These are phyloP conservation scores for Cryptosporidium felis DNA, from an alignment of 169 alveolate genomes.

Conservation along the genomic window DNA sequence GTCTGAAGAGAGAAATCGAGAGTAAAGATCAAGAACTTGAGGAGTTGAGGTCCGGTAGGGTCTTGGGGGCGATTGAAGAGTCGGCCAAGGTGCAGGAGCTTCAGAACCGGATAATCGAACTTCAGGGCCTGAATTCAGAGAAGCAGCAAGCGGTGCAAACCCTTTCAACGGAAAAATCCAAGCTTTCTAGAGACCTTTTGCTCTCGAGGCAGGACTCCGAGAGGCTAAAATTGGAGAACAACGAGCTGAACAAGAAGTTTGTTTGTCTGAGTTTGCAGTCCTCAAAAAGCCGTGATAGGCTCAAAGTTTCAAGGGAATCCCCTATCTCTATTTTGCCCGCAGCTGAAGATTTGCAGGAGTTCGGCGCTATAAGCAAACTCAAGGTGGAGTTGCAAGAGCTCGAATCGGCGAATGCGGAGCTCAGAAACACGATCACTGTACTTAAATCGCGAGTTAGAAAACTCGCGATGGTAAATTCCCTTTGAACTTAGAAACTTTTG, in stretches of 20 bases:
- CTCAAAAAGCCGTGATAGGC: too few species aligned
- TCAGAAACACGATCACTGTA: not conserved
- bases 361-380: too few species aligned
- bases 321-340: too few species aligned
- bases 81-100: not conserved
- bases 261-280: not conserved
- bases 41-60: not conserved
- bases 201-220: constrained; percentile 1
- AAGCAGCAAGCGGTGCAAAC: constrained; percentile 42
- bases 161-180: constrained; percentile 42
- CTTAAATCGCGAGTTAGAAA: constrained; percentile 40
- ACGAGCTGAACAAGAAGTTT: constrained; percentile 13
- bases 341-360: too few species aligned
- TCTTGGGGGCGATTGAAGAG: not conserved
- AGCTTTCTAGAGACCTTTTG: not conserved
- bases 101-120: constrained; percentile 9
- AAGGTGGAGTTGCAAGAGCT: not conserved
- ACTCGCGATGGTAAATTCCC: constrained; percentile 44
- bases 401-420: constrained; percentile 4
- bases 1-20: not conserved
- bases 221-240: constrained; percentile 11
- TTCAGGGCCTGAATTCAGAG: constrained; percentile 46
- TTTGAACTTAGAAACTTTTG: too few species aligned
- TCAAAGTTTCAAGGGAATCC: too few species aligned
- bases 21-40: constrained; percentile 3